These are phyloP conservation scores for Lojkania enalia DNA, from an alignment of 2,329 filamentous ascomycete genomes.

Conservation along the genomic window DNA sequence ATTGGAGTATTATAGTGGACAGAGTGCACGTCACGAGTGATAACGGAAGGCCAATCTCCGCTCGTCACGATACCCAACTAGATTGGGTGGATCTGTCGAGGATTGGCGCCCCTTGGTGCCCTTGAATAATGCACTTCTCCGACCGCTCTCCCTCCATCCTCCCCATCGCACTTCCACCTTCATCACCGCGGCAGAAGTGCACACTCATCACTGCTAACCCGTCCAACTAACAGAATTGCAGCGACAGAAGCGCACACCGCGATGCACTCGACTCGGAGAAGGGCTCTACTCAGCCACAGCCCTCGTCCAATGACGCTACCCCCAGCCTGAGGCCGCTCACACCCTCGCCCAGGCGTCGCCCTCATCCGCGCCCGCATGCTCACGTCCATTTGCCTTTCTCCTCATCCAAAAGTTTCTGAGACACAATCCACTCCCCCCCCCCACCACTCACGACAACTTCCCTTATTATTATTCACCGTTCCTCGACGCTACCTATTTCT, in stretches of 20 bases:
- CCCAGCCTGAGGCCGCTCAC: conserved; percentile 3
- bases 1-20: background rate
- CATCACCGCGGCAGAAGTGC: conserved; percentile 17
- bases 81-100: conserved; percentile 26
- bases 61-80: background rate
- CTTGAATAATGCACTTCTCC: conserved; percentile 28
- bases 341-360: conserved; percentile 8
- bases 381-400: background rate
- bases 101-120: conserved; percentile 26
- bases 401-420: conserved; percentile 4
- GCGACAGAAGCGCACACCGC: conserved; percentile 21
- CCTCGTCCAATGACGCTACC: conserved; percentile 15
- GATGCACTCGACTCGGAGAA: conserved; percentile 19
- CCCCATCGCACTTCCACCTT: conserved; percentile 24
- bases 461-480: background rate
- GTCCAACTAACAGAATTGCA: conserved; percentile 22
- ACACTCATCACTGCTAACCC: conserved; percentile 32
- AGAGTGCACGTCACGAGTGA: background rate
- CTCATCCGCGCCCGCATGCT: background rate
- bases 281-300: conserved; percentile 29
- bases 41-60: background rate
- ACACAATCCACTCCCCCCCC: background rate
- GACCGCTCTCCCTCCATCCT: conserved; percentile 24
- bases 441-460: conserved; percentile 1
- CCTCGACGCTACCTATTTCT: background rate